A percentile compares a stretch with the other conserved stretches of the same genome.
Conservation (phyloP, 2,329 filamentous ascomycete species). For the Ophiostoma himal-ulmi region DNA sequence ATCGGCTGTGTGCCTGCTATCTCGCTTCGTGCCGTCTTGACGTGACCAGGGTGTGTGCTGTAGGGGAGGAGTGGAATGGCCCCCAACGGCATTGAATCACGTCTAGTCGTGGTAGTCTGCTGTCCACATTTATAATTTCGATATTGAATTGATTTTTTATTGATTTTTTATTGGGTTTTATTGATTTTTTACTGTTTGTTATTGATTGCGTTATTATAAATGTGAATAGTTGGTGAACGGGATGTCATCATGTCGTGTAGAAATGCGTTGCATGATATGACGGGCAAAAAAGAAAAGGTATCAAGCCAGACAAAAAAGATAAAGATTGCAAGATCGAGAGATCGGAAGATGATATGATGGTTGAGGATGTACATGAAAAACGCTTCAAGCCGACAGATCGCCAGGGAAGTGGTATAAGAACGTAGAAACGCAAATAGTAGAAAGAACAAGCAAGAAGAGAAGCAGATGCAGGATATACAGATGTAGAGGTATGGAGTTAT, state of each 20-base stretch:
- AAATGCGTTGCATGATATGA: constrained; percentile 3
- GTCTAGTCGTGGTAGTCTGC: no score
- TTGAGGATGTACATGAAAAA: neutral
- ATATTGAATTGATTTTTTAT: neutral
- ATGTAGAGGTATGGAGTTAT: neutral
- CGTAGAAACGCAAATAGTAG: constrained; percentile 4
- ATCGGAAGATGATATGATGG: neutral
- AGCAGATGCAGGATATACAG: neutral
- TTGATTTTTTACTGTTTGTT: neutral
- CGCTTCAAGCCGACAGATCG: constrained; percentile 3
- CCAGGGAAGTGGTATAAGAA: constrained; percentile 6
- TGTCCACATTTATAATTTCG: no score
- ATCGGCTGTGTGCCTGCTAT: neutral
- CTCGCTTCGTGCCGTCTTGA: neutral
- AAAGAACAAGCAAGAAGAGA: constrained; percentile 15
- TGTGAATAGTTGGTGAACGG: neutral
- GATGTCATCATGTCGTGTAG: constrained; percentile 6
- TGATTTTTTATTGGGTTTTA: neutral
- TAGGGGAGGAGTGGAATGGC: neutral
- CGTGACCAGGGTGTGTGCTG: neutral
- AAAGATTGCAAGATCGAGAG: neutral
- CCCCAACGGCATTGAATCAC: neutral
- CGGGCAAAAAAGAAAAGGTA: constrained; percentile 5
- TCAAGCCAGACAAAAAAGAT: constrained; percentile 11
- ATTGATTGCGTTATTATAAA: neutral